Evolutionary conservation across 345 rosid genomes (phyloP).

Genomic region (Dovyalis caffra): DNA sequence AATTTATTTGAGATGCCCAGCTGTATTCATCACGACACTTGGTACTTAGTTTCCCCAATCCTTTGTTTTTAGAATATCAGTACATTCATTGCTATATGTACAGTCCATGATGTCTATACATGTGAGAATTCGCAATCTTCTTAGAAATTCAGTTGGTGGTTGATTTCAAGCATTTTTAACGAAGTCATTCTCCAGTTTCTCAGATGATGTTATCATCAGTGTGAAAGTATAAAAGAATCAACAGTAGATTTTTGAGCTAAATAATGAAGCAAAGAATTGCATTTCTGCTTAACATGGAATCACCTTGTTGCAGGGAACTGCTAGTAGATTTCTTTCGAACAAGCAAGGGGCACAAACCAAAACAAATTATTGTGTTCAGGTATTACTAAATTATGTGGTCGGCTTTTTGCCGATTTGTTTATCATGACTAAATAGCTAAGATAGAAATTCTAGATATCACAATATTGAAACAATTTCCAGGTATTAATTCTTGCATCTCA

Average conservation of each 20-base stretch:
- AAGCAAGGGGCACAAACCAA: slow-evolving; percentile 55
- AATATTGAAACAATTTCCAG: background rate
- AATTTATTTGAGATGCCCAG: background rate
- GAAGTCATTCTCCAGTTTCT: background rate
- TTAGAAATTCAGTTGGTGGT: background rate
- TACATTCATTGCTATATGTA: too few relatives aligned
- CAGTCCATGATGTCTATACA: background rate
- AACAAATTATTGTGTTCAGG: slow-evolving; percentile 85
- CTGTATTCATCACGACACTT: background rate
- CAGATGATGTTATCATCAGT: background rate
- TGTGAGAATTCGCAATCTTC: background rate
- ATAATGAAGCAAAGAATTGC: background rate
- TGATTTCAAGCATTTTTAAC: background rate
- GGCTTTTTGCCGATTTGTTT: background rate
- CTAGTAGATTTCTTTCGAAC: slow-evolving; percentile 63
- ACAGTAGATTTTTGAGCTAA: background rate
- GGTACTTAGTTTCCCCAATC: background rate
- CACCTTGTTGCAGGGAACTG: slow-evolving; percentile 51
- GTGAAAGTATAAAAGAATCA: background rate
- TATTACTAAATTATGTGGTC: slow-evolving; percentile 18
- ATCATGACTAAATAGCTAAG: background rate
- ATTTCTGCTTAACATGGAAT: slow-evolving; percentile 5
- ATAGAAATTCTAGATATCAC: background rate
- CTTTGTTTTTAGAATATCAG: too few relatives aligned
- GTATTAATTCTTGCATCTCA: background rate